Conservation (phyloP, 2,329 filamentous ascomycete genomes). For the Fusarium pseudocircinatum region DNA sequence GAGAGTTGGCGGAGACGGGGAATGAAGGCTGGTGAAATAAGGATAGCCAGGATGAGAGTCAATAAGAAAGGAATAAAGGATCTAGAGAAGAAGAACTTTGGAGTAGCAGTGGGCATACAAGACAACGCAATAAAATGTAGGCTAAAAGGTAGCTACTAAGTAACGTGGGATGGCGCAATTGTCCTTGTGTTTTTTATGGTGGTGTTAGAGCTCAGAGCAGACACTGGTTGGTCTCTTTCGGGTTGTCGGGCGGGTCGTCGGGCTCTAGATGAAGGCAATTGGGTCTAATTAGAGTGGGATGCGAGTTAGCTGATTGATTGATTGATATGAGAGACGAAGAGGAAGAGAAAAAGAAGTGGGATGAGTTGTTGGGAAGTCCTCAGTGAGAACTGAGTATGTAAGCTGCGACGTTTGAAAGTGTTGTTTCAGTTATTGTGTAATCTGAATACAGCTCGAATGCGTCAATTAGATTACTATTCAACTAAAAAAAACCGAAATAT, state of each 20-base stretch:
- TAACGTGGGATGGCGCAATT: constrained; percentile 36
- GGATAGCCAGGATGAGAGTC: constrained; percentile 43
- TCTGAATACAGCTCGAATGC: not conserved
- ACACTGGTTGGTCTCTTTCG: constrained; percentile 30
- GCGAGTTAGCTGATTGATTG: constrained; percentile 18
- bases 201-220: not conserved
- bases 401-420: constrained; percentile 11
- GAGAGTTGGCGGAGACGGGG: constrained; percentile 44
- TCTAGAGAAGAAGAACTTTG: constrained; percentile 7
- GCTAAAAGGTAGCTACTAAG: not conserved
- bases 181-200: not conserved
- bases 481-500: too few relatives aligned
- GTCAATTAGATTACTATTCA: not conserved
- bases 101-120: constrained; percentile 24
- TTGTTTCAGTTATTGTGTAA: constrained; percentile 6
- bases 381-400: not conserved
- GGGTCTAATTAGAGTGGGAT: constrained; percentile 19
- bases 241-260: constrained; percentile 41
- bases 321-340: not conserved
- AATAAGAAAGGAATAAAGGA: constrained; percentile 34
- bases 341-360: constrained; percentile 27
- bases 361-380: constrained; percentile 2
- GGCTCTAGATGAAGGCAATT: constrained; percentile 5
- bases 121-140: constrained; percentile 17
- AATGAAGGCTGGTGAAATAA: constrained; percentile 40